Percentiles rank a stretch among this genome's conserved stretches.
phyloP scores from a whole-genome alignment of 192 early-diverging fungal species.

The Chytriomyces sp. region DNA sequence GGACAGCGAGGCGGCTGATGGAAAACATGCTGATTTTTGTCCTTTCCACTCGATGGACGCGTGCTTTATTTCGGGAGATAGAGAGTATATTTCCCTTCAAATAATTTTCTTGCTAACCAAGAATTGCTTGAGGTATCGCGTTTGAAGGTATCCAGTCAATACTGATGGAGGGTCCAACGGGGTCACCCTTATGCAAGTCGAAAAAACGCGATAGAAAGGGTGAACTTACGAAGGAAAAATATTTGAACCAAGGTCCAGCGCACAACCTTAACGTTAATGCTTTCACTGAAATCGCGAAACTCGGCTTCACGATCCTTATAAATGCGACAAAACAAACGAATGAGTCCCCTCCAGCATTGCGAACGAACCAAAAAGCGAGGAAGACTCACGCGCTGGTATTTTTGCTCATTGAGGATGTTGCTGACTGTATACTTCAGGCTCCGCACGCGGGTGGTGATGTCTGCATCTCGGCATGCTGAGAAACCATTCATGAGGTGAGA shows the following conservation, averaged over 20 bases:
- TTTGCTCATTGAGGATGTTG: constrained; percentile 86
- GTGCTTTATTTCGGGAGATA: background rate
- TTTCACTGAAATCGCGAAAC: constrained; percentile 85
- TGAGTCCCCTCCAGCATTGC: background rate
- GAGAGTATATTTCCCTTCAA: background rate
- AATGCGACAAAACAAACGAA: background rate
- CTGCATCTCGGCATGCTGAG: constrained; percentile 42
- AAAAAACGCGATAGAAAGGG: too few species aligned
- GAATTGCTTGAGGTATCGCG: constrained; percentile 81
- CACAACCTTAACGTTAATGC: constrained; percentile 80
- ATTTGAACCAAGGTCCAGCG: constrained; percentile 89
- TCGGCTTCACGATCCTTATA: constrained; percentile 81
- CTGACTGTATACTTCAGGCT: constrained; percentile 81
- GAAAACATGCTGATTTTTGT: background rate
- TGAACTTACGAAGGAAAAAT: constrained; percentile 62
- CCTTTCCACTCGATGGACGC: background rate
- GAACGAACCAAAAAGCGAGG: background rate
- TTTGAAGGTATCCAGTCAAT: constrained; percentile 70
- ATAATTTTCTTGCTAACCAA: constrained; percentile 90
- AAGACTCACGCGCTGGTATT: constrained; percentile 78
- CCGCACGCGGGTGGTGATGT: constrained; percentile 69
- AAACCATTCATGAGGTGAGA: background rate
- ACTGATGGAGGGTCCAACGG: background rate
- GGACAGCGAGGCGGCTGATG: background rate
- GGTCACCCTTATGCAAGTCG: background rate